A percentile compares a stretch with the other conserved stretches of the same genome.
Evolutionary conservation across 768 basidiomycete genomes (phyloP).

Genomic region (Lactarius hatsudake): DNA sequence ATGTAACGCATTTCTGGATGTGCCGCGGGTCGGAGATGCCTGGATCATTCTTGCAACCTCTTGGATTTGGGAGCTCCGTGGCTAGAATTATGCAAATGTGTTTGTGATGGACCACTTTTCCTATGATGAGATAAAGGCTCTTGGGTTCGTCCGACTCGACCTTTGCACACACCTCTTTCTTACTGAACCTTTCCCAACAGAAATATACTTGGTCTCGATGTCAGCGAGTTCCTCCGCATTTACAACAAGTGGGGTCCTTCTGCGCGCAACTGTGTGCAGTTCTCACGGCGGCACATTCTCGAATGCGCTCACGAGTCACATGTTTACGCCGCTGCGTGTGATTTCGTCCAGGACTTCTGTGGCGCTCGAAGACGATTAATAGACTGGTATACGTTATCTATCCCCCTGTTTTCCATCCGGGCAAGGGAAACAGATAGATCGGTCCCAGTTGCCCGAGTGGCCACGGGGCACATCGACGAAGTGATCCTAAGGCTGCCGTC

Average conservation of each 20-base stretch:
- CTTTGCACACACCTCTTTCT: background rate
- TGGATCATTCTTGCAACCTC: background rate
- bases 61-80: background rate
- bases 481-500: background rate
- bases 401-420: background rate
- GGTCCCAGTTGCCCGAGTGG: background rate
- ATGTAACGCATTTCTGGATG: background rate
- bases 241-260: background rate
- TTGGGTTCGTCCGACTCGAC: background rate
- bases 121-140: no score
- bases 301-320: background rate
- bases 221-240: background rate
- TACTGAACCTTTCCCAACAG: background rate
- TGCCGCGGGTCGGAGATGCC: background rate
- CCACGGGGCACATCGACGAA: background rate
- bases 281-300: background rate
- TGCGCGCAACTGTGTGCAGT: background rate
- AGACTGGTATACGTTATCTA: background rate
- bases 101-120: background rate
- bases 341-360: background rate
- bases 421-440: background rate
- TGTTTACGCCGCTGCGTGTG: background rate
- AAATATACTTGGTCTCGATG: background rate
- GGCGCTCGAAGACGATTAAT: background rate
- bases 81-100: background rate